Evolutionary conservation across 2,329 filamentous ascomycete species (phyloP).

Genomic region (Trichoderma sp.): DNA sequence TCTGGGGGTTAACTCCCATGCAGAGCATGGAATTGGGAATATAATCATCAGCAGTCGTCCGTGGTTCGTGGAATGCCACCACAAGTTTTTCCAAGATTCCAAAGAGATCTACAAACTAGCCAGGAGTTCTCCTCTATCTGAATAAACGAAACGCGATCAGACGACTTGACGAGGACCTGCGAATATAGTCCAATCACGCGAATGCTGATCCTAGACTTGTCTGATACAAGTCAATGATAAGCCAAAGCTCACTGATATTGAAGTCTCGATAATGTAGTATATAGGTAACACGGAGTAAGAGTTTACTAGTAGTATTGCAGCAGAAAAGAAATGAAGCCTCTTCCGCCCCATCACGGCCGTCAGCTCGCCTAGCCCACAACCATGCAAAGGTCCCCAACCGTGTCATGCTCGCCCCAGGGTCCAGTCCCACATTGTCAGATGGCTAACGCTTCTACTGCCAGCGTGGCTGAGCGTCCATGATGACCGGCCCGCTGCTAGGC

Average conservation of each 20-base stretch:
- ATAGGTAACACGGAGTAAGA: too few species aligned
- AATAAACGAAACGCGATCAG: neutral
- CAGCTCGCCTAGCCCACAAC: conserved; percentile 1
- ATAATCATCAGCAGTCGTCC: too few species aligned
- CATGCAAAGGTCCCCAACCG: conserved; percentile 3
- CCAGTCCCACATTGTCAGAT: conserved; percentile 16
- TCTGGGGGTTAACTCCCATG: neutral
- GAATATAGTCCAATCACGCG: neutral
- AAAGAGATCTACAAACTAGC: too few species aligned
- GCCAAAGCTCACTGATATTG: neutral
- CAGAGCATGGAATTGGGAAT: neutral
- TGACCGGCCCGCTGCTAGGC: conserved; percentile 24
- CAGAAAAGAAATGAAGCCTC: neutral
- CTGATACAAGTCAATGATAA: neutral
- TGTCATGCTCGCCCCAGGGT: conserved; percentile 7
- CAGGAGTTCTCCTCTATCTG: too few species aligned
- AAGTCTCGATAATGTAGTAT: neutral
- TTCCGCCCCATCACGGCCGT: neutral
- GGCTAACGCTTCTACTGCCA: conserved; percentile 1
- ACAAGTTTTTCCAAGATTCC: neutral
- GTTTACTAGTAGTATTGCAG: neutral
- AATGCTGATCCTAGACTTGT: neutral
- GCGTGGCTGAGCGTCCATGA: conserved; percentile 20
- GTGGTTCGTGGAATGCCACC: too few species aligned
- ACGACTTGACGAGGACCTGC: neutral